Evolutionary conservation across 495 filamentous ascomycete species (phyloP), one percentile per base, ranked within the genome.

Genomic region (Tetracladium setigerum): DNA sequence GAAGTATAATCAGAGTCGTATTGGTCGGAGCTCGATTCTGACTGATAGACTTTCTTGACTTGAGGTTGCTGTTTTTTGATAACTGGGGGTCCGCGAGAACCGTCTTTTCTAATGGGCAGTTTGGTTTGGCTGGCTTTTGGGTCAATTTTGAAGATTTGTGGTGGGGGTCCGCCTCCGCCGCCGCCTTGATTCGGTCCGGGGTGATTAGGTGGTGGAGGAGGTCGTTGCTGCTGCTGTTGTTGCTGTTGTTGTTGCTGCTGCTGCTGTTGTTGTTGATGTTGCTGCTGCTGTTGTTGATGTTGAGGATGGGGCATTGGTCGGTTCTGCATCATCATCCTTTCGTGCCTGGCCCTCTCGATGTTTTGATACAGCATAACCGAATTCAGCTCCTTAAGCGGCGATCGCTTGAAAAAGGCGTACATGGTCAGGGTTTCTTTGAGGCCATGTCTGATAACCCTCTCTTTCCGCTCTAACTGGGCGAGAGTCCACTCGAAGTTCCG

Each of bases 171-270:
- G 3, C 22, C 22, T 27, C 22, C 22, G 22, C 22, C 22, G 22
- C 22, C 22, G 22, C 22, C 22, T 27, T 27, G 22, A 7, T 27
- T 27, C 22, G 7, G 3, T 27, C 22, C 22, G 7, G 22, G 22
- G 7, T 38, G 35, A 5, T 38, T 14, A 38, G 35, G 35, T 14
- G 35, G 35, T 27, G 22, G 22, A 7, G 22, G 22, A 3, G 22
- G 22, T 27, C 22, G 22, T 34, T 52, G 57, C 17, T 32, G 50
- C 13, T 50, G 46, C 17, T 49, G 54, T 14, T 31, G 35, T 59
- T 50, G 61, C 46, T 53, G 57, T 49, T 56, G 53, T 35, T 47
- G 33, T 36, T 39, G 56, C 38, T 47, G 54, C 5, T 56, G 59
- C 42, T 51, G 35, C 24, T 40, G 50, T n/a, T 48, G 31, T 12